Conservation (phyloP, 768 basidiomycete genomes). For the Lactifluus rugatus region DNA sequence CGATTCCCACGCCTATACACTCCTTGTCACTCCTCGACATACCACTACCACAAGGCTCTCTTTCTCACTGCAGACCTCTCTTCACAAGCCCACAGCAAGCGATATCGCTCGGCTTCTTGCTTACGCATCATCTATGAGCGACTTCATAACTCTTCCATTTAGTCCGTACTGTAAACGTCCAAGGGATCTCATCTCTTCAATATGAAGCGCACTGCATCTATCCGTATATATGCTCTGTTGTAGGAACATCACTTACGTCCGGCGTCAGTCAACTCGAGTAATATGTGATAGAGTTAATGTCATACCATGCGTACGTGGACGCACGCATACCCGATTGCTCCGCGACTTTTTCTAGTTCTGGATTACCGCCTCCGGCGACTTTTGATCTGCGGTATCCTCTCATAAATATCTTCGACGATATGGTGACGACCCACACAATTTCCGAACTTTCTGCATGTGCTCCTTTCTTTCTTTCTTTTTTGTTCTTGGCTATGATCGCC, state of each 20-base stretch:
- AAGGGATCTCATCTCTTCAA: neutral
- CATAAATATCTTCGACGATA: neutral
- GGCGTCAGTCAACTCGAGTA: neutral
- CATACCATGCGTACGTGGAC: neutral
- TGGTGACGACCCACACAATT: neutral
- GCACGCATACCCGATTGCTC: neutral
- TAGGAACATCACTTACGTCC: slow-evolving; percentile 7
- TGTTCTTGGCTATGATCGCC: neutral
- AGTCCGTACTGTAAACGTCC: neutral
- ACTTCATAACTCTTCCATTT: neutral
- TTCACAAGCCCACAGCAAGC: neutral
- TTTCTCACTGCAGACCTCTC: neutral
- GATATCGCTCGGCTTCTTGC: neutral
- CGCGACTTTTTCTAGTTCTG: slow-evolving; percentile 10
- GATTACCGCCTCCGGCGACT: slow-evolving; percentile 3
- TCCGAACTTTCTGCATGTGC: neutral
- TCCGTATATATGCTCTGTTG: neutral
- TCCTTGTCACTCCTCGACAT: neutral
- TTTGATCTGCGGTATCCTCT: slow-evolving; percentile 4
- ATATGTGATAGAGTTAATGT: neutral
- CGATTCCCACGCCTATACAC: neutral
- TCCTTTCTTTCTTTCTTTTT: neutral
- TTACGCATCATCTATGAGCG: neutral
- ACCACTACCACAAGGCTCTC: neutral
- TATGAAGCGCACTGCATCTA: neutral